Conservation (phyloP, 2,329 filamentous ascomycete species). For the Didymella pinodella region DNA sequence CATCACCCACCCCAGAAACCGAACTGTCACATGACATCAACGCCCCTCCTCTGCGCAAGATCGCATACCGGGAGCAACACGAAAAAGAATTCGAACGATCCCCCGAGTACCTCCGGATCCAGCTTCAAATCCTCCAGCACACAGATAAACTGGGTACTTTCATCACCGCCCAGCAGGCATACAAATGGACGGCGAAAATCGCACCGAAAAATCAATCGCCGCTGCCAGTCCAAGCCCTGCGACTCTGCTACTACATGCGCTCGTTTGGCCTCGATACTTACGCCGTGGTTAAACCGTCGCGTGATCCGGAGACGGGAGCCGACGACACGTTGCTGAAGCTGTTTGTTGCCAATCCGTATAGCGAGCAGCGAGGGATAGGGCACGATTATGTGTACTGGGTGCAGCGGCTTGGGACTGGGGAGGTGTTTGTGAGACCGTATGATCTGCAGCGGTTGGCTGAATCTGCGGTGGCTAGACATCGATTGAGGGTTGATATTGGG, state of each 20-base stretch:
- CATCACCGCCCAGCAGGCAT: constrained; percentile 23
- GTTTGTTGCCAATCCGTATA: constrained; percentile 23
- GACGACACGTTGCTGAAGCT: constrained; percentile 14
- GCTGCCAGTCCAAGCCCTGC: constrained; percentile 30
- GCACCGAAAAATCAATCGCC: constrained; percentile 1
- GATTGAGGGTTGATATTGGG: neutral
- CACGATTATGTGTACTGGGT: constrained; percentile 33
- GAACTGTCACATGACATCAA: neutral
- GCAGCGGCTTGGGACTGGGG: constrained; percentile 22
- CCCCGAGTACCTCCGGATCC: constrained; percentile 29
- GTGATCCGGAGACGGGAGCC: neutral
- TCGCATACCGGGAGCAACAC: constrained; percentile 31
- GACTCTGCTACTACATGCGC: constrained; percentile 47
- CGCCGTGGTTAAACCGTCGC: constrained; percentile 15
- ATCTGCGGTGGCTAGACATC: neutral
- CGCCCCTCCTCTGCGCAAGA: constrained; percentile 21
- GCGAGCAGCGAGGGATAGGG: neutral
- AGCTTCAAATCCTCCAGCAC: constrained; percentile 26
- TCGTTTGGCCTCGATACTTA: constrained; percentile 35
- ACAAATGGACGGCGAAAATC: constrained; percentile 26
- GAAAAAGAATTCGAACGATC: constrained; percentile 21
- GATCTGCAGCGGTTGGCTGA: neutral
- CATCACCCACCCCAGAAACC: neutral
- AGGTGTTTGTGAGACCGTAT: neutral
- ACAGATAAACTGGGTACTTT: constrained; percentile 24